These are phyloP conservation scores for Casuarina cunninghamiana DNA, from an alignment of 306 rosid species.

Conservation along the genomic window DNA sequence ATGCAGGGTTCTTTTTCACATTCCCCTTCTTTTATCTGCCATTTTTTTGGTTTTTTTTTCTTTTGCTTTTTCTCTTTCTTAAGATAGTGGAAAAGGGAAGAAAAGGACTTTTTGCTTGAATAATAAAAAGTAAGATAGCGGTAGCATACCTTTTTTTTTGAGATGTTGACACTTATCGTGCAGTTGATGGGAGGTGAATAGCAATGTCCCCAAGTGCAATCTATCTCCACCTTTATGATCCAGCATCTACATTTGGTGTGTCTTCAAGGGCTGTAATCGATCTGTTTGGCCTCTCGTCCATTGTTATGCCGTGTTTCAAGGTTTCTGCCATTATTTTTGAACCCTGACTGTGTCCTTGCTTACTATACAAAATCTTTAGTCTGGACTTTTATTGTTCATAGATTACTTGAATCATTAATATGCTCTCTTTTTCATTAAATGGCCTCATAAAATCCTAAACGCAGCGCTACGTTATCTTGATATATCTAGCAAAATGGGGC, in stretches of 20 bases:
- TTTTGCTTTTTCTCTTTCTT: neutral
- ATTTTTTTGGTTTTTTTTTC: neutral
- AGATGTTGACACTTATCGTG: constrained; percentile 30
- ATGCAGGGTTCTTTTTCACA: neutral
- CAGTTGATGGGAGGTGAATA: constrained; percentile 82
- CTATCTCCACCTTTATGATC: constrained; percentile 12
- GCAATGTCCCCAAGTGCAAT: constrained; percentile 12
- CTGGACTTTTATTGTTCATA: neutral
- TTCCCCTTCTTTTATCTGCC: neutral
- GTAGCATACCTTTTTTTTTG: neutral
- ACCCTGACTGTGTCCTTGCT: neutral
- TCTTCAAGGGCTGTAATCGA: neutral
- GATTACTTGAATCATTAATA: neutral
- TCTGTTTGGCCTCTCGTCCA: neutral
- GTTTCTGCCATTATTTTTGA: neutral
- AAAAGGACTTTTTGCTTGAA: neutral
- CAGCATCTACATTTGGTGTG: neutral
- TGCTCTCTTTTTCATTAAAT: neutral
- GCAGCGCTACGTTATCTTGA: neutral
- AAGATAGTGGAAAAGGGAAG: neutral
- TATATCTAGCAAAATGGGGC: neutral
- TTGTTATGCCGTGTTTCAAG: neutral
- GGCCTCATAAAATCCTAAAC: neutral
- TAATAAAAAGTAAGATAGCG: neutral
- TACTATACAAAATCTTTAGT: neutral